These are phyloP conservation scores for Boletus patriciae DNA, from an alignment of 768 basidiomycete species.

Conservation along the genomic window DNA sequence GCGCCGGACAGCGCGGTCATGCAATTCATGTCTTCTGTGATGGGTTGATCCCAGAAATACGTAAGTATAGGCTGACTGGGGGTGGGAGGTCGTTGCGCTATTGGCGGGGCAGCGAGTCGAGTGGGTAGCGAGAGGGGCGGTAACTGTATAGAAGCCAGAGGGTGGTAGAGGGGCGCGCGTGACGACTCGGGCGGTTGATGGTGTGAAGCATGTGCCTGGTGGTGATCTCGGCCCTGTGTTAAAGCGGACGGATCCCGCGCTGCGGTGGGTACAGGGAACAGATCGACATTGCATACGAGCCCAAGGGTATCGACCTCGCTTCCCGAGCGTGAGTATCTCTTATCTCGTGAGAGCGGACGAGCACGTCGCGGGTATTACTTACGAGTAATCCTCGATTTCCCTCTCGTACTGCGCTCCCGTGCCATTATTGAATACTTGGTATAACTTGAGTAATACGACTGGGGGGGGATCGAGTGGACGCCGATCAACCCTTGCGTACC, in stretches of 20 bases:
- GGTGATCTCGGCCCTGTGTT: conserved; percentile 10
- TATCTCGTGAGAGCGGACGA: not conserved
- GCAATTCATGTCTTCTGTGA: conserved; percentile 45
- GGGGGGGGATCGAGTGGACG: conserved; percentile 72
- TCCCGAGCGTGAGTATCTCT: conserved; percentile 12
- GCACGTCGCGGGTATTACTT: conserved; percentile 6
- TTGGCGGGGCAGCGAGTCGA: conserved; percentile 4
- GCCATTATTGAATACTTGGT: conserved; percentile 43
- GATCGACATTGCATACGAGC: conserved; percentile 73
- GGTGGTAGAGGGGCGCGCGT: conserved; percentile 16
- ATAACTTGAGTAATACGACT: conserved; percentile 52
- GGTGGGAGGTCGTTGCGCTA: conserved; percentile 9
- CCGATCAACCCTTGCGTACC: conserved; percentile 61
- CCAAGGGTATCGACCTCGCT: conserved; percentile 66
- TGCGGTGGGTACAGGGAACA: conserved; percentile 57
- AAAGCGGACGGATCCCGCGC: conserved; percentile 5
- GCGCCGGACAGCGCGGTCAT: conserved; percentile 61
- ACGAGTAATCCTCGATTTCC: conserved; percentile 56
- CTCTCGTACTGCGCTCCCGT: conserved; percentile 41
- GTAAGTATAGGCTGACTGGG: conserved; percentile 42
- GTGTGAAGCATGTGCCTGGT: conserved; percentile 13
- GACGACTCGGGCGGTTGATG: conserved; percentile 6
- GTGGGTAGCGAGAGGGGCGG: conserved; percentile 24
- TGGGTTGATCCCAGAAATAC: conserved; percentile 38
- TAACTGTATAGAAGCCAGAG: conserved; percentile 17